Base-by-base conservation (phyloP, 768 basidiomycete species). In the Xanthoconium stramineum region DNA sequence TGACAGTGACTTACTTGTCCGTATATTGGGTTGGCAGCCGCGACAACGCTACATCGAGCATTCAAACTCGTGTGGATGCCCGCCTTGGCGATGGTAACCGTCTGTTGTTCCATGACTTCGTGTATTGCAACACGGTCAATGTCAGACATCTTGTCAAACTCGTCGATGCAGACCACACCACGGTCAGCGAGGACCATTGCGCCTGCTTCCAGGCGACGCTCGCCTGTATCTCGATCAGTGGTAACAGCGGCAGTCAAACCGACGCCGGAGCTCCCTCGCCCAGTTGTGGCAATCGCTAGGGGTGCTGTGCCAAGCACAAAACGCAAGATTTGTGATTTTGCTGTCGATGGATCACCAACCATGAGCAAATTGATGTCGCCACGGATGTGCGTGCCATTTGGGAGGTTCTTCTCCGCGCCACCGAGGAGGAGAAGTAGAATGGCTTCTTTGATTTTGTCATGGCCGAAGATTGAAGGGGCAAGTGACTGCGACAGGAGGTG, bases 91-190 rank as follows among this genome's bases (percentile, higher is more conserved):
- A 99, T 99, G 10, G 97, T 98, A 46, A 99, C 96, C 0, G 97
- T 99, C 70, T 99, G 97, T 72, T 98, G 96, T 70, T 98, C 97
- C 97, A 99, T 99, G 68, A 98, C 97, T 83, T 99, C 97, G 75
- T 99, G 97, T 65, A 99, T 99, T 35, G 97, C 96, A 19, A 98
- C 96, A 62, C 97, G 85, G 76, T 99, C 97, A 61, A 98, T 82
- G 69, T 99, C 97, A 29, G 93, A 95, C 97, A 99, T 98, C 73
- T 99, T 99, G 81, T 99, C 97, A 67, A 99, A 99, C 74, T 99
- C 97, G 73, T 99, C 97, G 64, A 99, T 98, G 72, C 97, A 99
- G 44, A 99, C 96, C 20, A 99, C 94, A 17, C 97, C 97, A 63
- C 96, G 86, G 73, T 99, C 97, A 30, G 97, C 97, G 56, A 99